Evolutionary conservation across 805 yeast species (phyloP), one percentile per base, ranked within the genome.

Genomic region (Maudiozyma serrabonitensis): DNA sequence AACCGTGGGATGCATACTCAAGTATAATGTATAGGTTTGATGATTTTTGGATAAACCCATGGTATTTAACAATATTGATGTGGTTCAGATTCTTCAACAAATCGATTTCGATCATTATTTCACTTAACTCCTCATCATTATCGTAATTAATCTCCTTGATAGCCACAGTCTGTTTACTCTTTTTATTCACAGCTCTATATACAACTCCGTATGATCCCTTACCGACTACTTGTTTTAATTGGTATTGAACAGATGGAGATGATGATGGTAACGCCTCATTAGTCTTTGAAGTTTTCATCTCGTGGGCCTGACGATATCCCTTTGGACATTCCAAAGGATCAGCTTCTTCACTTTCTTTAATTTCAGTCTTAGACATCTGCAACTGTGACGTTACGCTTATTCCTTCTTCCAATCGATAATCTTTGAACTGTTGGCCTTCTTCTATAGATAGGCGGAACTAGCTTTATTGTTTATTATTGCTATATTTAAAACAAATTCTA

Each of bases 141-240:
- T 70, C 81, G 41, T 85, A 72, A n/a, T 75, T 68, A 31, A 88
- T 80, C 62, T 84, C 90, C 62, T 88, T 88, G 23, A 89, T 79
- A 1, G 96, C 96, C 4, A 87, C 85, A 2, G 80, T 74, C 47
- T 80, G 82, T 6, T 79, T 79, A 0, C 90, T 84, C 48, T 70
- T 71, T 51, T 75, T 67, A 57, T 88, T 85, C 28, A 81, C 68
- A 0, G 91, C 96, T 51, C 78, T 75, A 65, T 82, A 89, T 4
- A 91, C 97, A 39, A 79, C 78, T 1, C 97, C 98, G 63, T 81
- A 89, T 0, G 97, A 97, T 1, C 99, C 99, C 52, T 78, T 78
- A 2, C 98, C 99, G 2, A 93, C 72, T 37, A 83, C 75, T 45
- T 80, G 84, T 45, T 74, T 72, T 56, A 82, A 70, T 74, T 74